Evolutionary conservation across 2,329 filamentous ascomycete species (phyloP).

Genomic region (Phyllachora maydis): DNA sequence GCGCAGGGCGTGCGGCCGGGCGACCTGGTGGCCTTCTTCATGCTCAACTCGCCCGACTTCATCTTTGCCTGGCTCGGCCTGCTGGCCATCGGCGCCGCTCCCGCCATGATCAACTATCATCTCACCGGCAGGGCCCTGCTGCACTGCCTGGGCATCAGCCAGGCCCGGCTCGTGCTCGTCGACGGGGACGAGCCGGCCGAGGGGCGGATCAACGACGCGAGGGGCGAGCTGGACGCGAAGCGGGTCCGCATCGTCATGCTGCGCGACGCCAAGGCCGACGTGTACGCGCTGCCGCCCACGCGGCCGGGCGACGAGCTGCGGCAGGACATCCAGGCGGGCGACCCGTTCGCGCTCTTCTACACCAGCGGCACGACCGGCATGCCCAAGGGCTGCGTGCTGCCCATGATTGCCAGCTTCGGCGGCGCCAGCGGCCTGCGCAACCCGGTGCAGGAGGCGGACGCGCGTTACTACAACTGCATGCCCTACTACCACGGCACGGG

Average conservation of each 20-base stretch:
- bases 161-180: slow-evolving; percentile 33
- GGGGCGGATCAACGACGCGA: slow-evolving; percentile 35
- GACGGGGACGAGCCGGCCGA: slow-evolving; percentile 32
- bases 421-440: slow-evolving; percentile 9
- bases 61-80: slow-evolving; percentile 43
- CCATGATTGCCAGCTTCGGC: slow-evolving; percentile 17
- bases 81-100: slow-evolving; percentile 44
- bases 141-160: slow-evolving; percentile 41
- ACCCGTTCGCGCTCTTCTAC: slow-evolving; percentile 46
- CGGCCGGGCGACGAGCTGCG: slow-evolving; percentile 35
- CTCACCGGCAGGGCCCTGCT: slow-evolving; percentile 40
- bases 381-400: slow-evolving; percentile 49
- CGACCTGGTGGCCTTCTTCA: slow-evolving; percentile 43
- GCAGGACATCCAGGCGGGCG: slow-evolving; percentile 23
- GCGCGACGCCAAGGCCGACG: slow-evolving; percentile 20
- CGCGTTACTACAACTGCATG: slow-evolving; percentile 61
- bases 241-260: slow-evolving; percentile 36
- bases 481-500: slow-evolving; percentile 60
- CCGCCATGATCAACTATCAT: slow-evolving; percentile 54
- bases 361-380: slow-evolving; percentile 60
- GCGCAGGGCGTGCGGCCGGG: slow-evolving; percentile 33
- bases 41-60: slow-evolving; percentile 48
- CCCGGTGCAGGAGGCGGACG: slow-evolving; percentile 13
- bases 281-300: slow-evolving; percentile 21
- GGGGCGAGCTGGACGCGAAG: slow-evolving; percentile 21